Evolutionary conservation across 148 eudicot species (phyloP).

Genomic region (Cornus florida): DNA sequence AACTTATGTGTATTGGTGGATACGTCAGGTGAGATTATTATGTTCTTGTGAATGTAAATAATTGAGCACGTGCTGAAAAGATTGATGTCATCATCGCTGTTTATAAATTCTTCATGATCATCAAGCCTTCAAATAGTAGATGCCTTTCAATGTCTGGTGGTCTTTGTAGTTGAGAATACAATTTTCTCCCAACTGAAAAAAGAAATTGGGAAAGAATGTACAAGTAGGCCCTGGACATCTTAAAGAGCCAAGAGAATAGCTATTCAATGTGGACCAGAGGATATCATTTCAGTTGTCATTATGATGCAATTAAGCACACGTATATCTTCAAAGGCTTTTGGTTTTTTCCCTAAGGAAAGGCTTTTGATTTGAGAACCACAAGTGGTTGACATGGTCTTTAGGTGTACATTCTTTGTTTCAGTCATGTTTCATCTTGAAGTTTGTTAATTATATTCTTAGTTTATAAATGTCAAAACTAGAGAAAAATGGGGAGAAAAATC

Average conservation of each 20-base stretch:
- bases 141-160: constrained; percentile 4
- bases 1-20: constrained; percentile 99
- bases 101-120: neutral
- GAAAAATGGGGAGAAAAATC: no score
- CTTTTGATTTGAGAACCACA: neutral
- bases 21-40: constrained; percentile 64
- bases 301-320: neutral
- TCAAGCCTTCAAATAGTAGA: constrained; percentile 4
- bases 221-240: neutral
- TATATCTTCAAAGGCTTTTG: neutral
- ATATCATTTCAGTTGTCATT: constrained; percentile 1
- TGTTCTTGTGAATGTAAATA: neutral
- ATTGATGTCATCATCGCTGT: neutral
- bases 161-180: neutral
- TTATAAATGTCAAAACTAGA: no score
- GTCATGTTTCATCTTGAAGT: neutral
- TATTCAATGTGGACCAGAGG: neutral
- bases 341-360: no score
- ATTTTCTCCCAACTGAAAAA: neutral
- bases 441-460: neutral
- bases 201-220: neutral
- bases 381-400: constrained; percentile 1
- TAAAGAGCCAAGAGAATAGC: neutral
- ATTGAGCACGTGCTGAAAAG: neutral
- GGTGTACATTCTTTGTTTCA: neutral